Evolutionary conservation across 805 yeast species (phyloP).

Genomic region (Suhomyces faveliae): DNA sequence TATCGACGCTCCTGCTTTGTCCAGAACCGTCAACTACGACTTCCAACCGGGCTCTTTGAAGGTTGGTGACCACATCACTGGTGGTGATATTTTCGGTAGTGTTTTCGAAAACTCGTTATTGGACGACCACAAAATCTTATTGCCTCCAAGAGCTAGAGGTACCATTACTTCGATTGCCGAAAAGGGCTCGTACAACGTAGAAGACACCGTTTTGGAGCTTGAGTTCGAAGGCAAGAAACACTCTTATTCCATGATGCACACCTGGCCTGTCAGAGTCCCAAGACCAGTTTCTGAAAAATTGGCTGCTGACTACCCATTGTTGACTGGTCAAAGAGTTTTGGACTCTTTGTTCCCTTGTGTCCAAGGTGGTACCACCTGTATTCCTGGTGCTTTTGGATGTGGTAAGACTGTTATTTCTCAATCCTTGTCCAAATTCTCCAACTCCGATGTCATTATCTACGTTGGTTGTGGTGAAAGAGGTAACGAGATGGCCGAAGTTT

Average conservation of each 20-base stretch:
- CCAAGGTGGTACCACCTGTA: slow-evolving; percentile 99
- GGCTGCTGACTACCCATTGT: slow-evolving; percentile 89
- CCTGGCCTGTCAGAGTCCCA: slow-evolving; percentile 99
- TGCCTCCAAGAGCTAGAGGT: slow-evolving; percentile 99
- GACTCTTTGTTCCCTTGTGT: slow-evolving; percentile 98
- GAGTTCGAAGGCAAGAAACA: slow-evolving; percentile 88
- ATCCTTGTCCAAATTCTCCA: slow-evolving; percentile 93
- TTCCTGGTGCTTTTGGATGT: slow-evolving; percentile 99
- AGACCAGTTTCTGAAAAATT: slow-evolving; percentile 96
- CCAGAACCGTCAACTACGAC: slow-evolving; percentile 78
- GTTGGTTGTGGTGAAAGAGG: slow-evolving; percentile 98
- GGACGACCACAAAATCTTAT: slow-evolving; percentile 86
- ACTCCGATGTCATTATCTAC: slow-evolving; percentile 94
- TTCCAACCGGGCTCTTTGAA: slow-evolving; percentile 76
- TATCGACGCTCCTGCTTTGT: slow-evolving; percentile 92
- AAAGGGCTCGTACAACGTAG: slow-evolving; percentile 88
- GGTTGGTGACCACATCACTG: slow-evolving; percentile 96
- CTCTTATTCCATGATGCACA: slow-evolving; percentile 90
- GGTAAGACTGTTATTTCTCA: slow-evolving; percentile 99
- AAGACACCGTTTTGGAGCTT: slow-evolving; percentile 85
- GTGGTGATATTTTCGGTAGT: slow-evolving; percentile 96
- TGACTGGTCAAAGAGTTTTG: slow-evolving; percentile 98
- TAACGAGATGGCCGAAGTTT: slow-evolving; percentile 98
- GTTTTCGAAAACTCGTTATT: slow-evolving; percentile 91
- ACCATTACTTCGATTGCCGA: slow-evolving; percentile 86